phyloP scores from a whole-genome alignment of 2,329 filamentous ascomycete species.

The Ophiostoma pallidulum region DNA sequence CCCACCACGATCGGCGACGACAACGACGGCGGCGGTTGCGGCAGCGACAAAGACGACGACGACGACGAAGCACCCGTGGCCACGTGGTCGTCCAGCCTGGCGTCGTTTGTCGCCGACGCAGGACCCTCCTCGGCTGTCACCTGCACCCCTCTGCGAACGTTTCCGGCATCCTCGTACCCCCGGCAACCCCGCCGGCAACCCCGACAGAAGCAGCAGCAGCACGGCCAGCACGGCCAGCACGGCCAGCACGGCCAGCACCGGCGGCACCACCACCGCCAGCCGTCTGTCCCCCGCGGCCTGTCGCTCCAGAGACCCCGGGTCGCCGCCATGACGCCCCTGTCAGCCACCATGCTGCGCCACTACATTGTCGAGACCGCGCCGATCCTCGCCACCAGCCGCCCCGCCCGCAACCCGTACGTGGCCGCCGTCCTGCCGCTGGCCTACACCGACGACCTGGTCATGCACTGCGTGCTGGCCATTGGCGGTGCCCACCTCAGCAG shows the following conservation, averaged over 20 bases:
- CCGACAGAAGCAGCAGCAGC: not conserved
- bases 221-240: too few species aligned
- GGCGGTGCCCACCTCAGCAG: constrained; percentile 14
- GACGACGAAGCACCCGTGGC: constrained; percentile 8
- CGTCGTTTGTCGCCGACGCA: constrained; percentile 3
- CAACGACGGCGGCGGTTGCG: not conserved
- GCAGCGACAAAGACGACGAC: not conserved
- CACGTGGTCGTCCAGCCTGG: constrained; percentile 7
- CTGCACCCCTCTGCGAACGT: not conserved
- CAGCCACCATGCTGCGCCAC: constrained; percentile 14
- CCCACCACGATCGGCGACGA: not conserved
- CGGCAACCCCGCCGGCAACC: not conserved
- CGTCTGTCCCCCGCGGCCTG: not conserved
- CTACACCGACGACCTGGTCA: constrained; percentile 19
- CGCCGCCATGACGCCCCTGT: constrained; percentile 16
- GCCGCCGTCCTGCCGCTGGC: constrained; percentile 17
- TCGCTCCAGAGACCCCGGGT: not conserved
- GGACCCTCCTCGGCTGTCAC: not conserved
- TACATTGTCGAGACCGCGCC: constrained; percentile 14
- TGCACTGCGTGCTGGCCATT: constrained; percentile 18
- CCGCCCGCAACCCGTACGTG: constrained; percentile 15
- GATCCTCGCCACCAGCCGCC: constrained; percentile 7
- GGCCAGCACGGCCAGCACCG: too few species aligned
- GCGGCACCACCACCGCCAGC: not conserved
- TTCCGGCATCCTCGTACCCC: not conserved